phyloP scores from a whole-genome alignment of 2,329 filamentous ascomycete genomes.

The Monosporascus sp. region DNA sequence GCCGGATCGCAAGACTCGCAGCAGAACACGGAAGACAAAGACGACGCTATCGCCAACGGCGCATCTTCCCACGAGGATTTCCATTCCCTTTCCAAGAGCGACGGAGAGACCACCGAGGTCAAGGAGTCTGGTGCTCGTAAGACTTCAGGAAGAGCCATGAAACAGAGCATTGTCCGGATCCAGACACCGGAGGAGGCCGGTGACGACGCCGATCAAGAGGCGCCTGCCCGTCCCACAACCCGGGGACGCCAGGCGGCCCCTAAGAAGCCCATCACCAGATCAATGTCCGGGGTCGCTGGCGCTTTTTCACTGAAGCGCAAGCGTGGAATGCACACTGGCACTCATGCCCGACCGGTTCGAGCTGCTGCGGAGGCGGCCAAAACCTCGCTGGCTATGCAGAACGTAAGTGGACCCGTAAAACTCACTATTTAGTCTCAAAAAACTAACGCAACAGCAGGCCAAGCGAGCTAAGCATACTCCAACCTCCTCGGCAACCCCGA shows the following conservation, averaged over 20 bases:
- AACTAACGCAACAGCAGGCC: slow-evolving; percentile 6
- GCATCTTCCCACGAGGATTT: neutral
- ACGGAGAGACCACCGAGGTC: neutral
- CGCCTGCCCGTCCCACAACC: neutral
- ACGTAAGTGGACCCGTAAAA: slow-evolving; percentile 4
- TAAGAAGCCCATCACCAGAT: neutral
- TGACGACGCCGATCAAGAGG: neutral
- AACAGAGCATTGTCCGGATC: neutral
- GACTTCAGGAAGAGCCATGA: neutral
- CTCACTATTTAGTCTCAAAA: neutral
- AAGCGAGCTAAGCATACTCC: slow-evolving; percentile 4
- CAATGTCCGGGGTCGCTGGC: neutral
- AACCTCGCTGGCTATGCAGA: slow-evolving; percentile 7
- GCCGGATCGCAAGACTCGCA: too few species aligned
- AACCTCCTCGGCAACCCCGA: neutral
- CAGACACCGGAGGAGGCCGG: neutral
- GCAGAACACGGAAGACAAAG: neutral
- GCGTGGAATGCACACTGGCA: neutral
- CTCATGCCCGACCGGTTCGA: slow-evolving; percentile 9
- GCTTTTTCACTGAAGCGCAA: slow-evolving; percentile 3
- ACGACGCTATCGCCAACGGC: neutral
- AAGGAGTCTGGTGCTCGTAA: neutral
- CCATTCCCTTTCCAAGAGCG: neutral
- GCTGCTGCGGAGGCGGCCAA: slow-evolving; percentile 11
- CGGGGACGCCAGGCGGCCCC: neutral